Evolutionary conservation across 768 basidiomycete genomes (phyloP), one percentile per base, ranked within the genome.

Genomic region (Pleurotus citrinopileatus): DNA sequence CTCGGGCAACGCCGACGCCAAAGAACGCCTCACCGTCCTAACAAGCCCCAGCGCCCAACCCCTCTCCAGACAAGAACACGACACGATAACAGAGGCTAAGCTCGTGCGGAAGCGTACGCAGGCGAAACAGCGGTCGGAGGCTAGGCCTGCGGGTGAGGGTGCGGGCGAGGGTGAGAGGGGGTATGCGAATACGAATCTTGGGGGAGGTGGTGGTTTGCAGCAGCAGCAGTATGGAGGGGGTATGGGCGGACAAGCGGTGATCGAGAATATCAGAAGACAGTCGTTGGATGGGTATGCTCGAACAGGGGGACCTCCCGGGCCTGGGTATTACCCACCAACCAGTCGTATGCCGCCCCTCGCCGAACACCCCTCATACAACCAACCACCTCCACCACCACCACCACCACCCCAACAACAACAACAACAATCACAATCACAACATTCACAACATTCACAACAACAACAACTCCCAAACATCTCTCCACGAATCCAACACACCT

Each of bases 1-100:
- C 19, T 86, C 91, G 52, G 88, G 87, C 1, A 96, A 96, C 64
- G 58, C 76, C 1, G 96, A 98, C 61, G 96, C 96, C 0, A 62
- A 68, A 2, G 83, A 85, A 15, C 86, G 94, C 1, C 74, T 97
- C 26, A 64, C 69, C 0, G 94, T 89, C 0, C 75, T 97, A 9
- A 76, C 79, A 0, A 76, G 80, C 34, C 78, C 86, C 0, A 67
- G 74, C 0, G 87, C 88, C 0, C 81, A 81, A 40, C 67, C 82
- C 0, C 77, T 98, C 17, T 88, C 89, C 0, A 75, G 93, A 17
- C 75, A 82, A 53, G 89, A 96, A 58, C 93, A 97, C 70, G 85
- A 94, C 56, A 71, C 70, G 0, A 80, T 91, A 57, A 89, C 93
- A 6, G 87, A 94, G 62, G 72, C 70, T 51, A 93, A 85, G 54